Evolutionary conservation across 108 stramenopile genomes (phyloP).

Genomic region (Skeletonema potamos): DNA sequence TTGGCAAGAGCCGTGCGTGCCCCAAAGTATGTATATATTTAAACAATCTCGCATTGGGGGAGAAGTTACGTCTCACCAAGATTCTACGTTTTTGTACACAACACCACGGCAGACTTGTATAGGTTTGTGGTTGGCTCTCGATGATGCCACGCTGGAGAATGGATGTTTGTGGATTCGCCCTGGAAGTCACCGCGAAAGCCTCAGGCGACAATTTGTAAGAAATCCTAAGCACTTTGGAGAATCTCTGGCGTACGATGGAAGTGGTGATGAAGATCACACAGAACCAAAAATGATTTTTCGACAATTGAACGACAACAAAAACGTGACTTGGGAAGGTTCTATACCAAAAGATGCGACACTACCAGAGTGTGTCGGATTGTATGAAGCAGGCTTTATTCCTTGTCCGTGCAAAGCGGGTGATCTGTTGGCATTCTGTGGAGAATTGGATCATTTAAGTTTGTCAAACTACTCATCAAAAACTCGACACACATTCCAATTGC

Average conservation of each 20-base stretch:
- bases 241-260: slow-evolving; percentile 14
- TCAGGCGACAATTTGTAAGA: slow-evolving; percentile 77
- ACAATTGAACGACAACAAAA: slow-evolving; percentile 6
- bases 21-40: slow-evolving; percentile 96
- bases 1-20: slow-evolving; percentile 83
- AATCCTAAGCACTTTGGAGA: slow-evolving; percentile 74
- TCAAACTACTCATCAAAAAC: slow-evolving; percentile 65
- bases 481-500: slow-evolving; percentile 93
- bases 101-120: slow-evolving; percentile 86
- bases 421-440: slow-evolving; percentile 81
- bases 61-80: slow-evolving; percentile 91
- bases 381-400: slow-evolving; percentile 78
- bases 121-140: slow-evolving; percentile 93
- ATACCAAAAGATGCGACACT: slow-evolving; percentile 47
- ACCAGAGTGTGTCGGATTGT: slow-evolving; percentile 46
- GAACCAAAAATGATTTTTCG: slow-evolving; percentile 54
- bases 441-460: slow-evolving; percentile 89
- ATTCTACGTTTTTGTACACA: slow-evolving; percentile 91
- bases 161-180: slow-evolving; percentile 94
- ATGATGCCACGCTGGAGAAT: slow-evolving; percentile 90
- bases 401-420: slow-evolving; percentile 89
- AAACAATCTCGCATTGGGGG: slow-evolving; percentile 85
- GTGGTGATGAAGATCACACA: slow-evolving; percentile 20
- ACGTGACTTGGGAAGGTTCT: slow-evolving; percentile 68
- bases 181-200: slow-evolving; percentile 73